Base-by-base conservation (phyloP, 2,329 filamentous ascomycete genomes). In the Aspergillus brunneoviolaceus region DNA sequence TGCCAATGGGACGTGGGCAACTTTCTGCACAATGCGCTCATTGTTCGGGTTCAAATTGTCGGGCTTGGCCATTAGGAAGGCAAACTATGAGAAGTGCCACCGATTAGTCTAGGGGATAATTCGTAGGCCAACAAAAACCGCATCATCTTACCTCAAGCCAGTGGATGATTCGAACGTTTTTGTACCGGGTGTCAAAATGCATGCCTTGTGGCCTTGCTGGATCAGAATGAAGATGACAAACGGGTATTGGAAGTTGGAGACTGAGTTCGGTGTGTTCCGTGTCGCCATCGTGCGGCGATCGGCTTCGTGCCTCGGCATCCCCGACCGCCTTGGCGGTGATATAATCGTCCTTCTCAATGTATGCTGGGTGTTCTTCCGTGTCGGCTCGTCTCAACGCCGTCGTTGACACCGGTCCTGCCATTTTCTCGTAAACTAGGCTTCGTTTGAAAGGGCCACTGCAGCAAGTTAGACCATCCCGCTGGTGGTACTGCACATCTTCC, bases 91-190 rank as follows among this genome's bases (percentile, higher is more conserved):
- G 27, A 29, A 29, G 25, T 42, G n/a, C 21, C 25, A 49, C 16
- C 49, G 14, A 27, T 29, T 19, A 54, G 27, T 31, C 47, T 48
- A 39, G 33, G 45, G 11, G 11, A 31, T 23, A 14, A 9, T 49
- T 25, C 42, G 23, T 42, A 12, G 19, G n/a, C 11, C 53, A 27
- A 19, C 35, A 14, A 16, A 21, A 21, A 19, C 23, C 49, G 19
- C 19, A 27, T 14, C n/a, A 48, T 25, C 60, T 54, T 60, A 64
- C 62, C 60, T 64, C 60, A n/a, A 64, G 50, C 60, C 58, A 64
- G 27, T 64, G 62, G 11, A 31, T 51, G 14, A 64, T 57, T 21
- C 52, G 42, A 11, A 60, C 58, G 16, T 60, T 64, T 51, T 60
- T 57, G 23, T 63, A 60, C 39, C 57, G 49, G 19, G 60, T 60